Evolutionary conservation across 83 land plant genomes (phyloP), one percentile per base, ranked within the genome.

Genomic region (Picea abies): DNA sequence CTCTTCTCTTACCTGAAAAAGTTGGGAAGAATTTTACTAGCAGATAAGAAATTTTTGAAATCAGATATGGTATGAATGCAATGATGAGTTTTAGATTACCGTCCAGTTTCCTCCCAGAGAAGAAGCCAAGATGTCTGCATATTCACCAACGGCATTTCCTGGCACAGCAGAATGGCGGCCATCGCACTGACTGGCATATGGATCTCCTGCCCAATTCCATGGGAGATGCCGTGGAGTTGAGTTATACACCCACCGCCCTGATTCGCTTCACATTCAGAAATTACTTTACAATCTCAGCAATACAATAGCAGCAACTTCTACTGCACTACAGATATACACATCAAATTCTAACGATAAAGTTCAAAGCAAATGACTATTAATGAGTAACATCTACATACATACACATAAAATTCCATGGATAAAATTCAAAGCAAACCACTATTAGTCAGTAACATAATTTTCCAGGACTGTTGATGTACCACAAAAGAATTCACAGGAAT

Each of bases 1-100:
- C 26, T 52, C 85, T 80, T 84, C 85, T 52, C 85, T 52, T 25
- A 84, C 85, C 85, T 84, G 83, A 22, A 79, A 61, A 19, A 52
- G 56, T 12, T 0, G 12, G 56, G 56, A 52, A 5, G 10, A 52
- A 2, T 11, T 10, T 52, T 52, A 52, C 0, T 11, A 52, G 56
- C 1, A 10, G 10, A 1, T 23, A 4, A 10, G 12, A 47, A 20
- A 17, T 19, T n/a, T 79, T 22, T 79, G 22, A 22, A 3, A 79
- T 0, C 25, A 3, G 17, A 49, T 2, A 3, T 47, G 9, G 61
- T 29, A 60, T 60, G 3, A 22, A 20, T 8, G 2, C 3, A 37
- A 26, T 37, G 52, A 29, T 6, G 4, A 26, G 32, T 15, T 79
- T 19, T 79, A n/a, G 71, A 79, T 62, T 77, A 84, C 85, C 72